Conservation (phyloP, 148 eudicot species). For the Diospyros lotus region DNA sequence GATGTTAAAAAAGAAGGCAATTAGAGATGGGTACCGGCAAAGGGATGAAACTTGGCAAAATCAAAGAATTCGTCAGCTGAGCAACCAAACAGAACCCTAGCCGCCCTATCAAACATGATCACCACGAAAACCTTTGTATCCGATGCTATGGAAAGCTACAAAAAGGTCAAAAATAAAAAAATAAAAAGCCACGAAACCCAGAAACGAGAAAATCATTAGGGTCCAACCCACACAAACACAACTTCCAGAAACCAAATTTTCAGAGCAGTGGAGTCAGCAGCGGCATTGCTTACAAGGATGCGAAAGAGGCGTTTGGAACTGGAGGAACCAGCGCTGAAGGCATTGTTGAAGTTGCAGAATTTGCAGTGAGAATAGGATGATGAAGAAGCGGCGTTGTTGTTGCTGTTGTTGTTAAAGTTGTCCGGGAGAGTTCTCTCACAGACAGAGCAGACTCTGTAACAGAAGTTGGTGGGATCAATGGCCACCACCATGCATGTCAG, state of each 20-base stretch:
- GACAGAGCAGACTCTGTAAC: slow-evolving; percentile 58
- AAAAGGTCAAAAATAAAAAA: background rate
- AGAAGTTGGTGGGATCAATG: slow-evolving; percentile 40
- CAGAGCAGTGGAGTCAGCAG: background rate
- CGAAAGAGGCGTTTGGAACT: slow-evolving; percentile 70
- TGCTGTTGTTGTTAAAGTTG: slow-evolving; percentile 7
- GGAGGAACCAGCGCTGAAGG: slow-evolving; percentile 29
- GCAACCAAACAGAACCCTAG: slow-evolving; percentile 83
- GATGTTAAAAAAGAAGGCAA: too few relatives aligned
- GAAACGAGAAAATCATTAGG: background rate
- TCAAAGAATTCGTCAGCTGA: slow-evolving; percentile 83
- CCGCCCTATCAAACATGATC: slow-evolving; percentile 84
- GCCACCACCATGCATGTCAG: slow-evolving; percentile 46
- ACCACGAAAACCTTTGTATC: slow-evolving; percentile 69
- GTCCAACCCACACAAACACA: background rate
- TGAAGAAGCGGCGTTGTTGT: background rate
- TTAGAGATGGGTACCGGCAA: slow-evolving; percentile 42
- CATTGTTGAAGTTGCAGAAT: slow-evolving; percentile 41
- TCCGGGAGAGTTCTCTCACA: slow-evolving; percentile 60
- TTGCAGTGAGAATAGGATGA: slow-evolving; percentile 29
- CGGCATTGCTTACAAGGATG: slow-evolving; percentile 41
- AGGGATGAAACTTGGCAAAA: slow-evolving; percentile 70
- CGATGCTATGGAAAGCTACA: slow-evolving; percentile 71
- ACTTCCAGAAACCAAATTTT: background rate
- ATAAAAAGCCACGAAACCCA: background rate